phyloP scores from a whole-genome alignment of 805 yeast genomes.

The Nakazawaea ambrosiae region DNA sequence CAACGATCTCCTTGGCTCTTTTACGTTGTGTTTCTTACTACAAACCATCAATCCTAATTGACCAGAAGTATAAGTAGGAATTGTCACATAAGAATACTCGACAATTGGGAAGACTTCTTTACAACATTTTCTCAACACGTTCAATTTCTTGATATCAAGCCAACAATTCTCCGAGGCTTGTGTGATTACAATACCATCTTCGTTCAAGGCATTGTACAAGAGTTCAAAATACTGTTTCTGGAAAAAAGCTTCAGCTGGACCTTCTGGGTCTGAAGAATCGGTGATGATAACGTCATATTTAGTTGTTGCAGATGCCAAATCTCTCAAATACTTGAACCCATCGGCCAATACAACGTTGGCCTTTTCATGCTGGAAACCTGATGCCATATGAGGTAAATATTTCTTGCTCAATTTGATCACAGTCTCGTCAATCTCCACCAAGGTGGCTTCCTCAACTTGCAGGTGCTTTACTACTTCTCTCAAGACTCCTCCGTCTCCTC shows the following conservation, averaged over 20 bases:
- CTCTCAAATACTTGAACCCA: conserved; percentile 71
- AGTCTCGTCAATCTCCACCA: conserved; percentile 85
- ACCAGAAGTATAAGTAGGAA: conserved; percentile 97
- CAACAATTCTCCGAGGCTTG: conserved; percentile 90
- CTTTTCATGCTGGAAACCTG: conserved; percentile 53
- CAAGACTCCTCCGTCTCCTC: conserved; percentile 94
- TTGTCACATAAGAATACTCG: conserved; percentile 84
- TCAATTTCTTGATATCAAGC: conserved; percentile 81
- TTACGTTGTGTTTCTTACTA: conserved; percentile 63
- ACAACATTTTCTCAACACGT: conserved; percentile 78
- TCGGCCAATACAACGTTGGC: conserved; percentile 67
- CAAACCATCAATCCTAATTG: conserved; percentile 98
- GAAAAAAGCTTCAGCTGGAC: conserved; percentile 93
- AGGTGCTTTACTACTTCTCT: conserved; percentile 74
- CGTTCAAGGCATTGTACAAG: conserved; percentile 81
- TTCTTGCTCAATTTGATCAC: conserved; percentile 68
- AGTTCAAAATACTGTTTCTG: conserved; percentile 88
- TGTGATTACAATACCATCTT: conserved; percentile 84
- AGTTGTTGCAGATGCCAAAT: conserved; percentile 28
- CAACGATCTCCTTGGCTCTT: conserved; percentile 61
- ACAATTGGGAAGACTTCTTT: conserved; percentile 82
- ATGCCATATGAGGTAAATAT: conserved; percentile 74
- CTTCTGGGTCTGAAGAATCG: conserved; percentile 93
- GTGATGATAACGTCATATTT: conserved; percentile 81
- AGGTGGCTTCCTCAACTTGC: conserved; percentile 53